These are phyloP conservation scores for Thermoascus crustaceus DNA, from an alignment of 2,329 filamentous ascomycete species.

Conservation along the genomic window DNA sequence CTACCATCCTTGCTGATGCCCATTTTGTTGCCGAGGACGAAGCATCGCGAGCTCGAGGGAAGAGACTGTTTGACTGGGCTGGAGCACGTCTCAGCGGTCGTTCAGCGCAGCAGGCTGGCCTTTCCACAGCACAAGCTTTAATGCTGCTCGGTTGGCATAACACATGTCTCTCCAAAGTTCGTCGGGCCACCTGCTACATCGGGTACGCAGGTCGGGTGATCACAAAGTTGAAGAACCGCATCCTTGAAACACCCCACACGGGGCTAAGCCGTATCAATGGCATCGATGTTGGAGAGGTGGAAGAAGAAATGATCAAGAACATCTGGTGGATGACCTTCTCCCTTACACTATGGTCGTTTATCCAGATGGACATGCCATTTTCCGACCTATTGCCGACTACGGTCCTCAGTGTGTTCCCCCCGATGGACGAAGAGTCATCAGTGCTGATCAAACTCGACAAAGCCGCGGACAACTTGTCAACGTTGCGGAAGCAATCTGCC, in stretches of 20 bases:
- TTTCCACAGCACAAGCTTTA: conserved; percentile 23
- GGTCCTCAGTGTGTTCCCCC: conserved; percentile 11
- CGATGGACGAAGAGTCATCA: conserved; percentile 13
- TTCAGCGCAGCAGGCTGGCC: conserved; percentile 9
- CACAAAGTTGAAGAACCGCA: conserved; percentile 24
- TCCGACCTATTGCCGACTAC: conserved; percentile 10
- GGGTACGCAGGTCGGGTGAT: conserved; percentile 25
- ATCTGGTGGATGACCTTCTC: conserved; percentile 36
- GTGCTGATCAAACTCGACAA: conserved; percentile 12
- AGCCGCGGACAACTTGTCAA: conserved; percentile 13
- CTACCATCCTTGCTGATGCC: conserved; percentile 34
- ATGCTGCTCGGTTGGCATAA: conserved; percentile 33
- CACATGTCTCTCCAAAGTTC: conserved; percentile 23
- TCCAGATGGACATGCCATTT: conserved; percentile 26
- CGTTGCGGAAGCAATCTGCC: conserved; percentile 9
- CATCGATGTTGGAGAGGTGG: conserved; percentile 33
- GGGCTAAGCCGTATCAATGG: conserved; percentile 35
- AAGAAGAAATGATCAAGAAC: conserved; percentile 33
- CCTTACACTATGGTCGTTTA: conserved; percentile 32
- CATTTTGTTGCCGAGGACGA: conserved; percentile 27
- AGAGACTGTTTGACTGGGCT: conserved; percentile 30
- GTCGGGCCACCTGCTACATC: conserved; percentile 30
- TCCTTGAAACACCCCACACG: conserved; percentile 11
- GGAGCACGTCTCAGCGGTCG: conserved; percentile 24
- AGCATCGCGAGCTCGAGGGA: conserved; percentile 18